Evolutionary conservation across 495 filamentous ascomycete genomes (phyloP).

Genomic region (Penicillium odoratum): DNA sequence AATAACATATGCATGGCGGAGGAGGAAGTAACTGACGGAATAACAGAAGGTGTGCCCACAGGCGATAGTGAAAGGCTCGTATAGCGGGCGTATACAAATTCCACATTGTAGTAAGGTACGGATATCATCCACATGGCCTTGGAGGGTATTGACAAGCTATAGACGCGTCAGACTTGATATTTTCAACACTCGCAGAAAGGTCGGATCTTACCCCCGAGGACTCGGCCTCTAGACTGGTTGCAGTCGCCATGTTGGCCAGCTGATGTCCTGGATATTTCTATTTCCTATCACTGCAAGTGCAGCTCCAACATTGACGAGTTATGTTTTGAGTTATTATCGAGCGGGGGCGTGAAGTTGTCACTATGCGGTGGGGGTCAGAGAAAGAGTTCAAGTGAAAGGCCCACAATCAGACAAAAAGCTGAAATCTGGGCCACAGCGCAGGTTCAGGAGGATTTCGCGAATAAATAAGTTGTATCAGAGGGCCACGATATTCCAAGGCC

Average conservation of each 20-base stretch:
- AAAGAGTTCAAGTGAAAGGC: conserved; percentile 19
- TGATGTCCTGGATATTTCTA: neutral
- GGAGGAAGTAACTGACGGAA: conserved; percentile 43
- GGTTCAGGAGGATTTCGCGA: neutral
- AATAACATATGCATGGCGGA: conserved; percentile 3
- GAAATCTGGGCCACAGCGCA: neutral
- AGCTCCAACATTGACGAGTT: conserved; percentile 10
- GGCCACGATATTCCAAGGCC: conserved; percentile 3
- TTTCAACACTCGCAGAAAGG: neutral
- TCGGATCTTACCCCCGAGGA: conserved; percentile 33
- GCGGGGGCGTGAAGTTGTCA: conserved; percentile 19
- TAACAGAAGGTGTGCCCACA: conserved; percentile 80
- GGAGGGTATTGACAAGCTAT: conserved; percentile 49
- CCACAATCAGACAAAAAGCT: conserved; percentile 1
- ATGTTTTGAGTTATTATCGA: conserved; percentile 12
- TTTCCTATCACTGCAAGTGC: neutral
- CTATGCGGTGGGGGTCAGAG: conserved; percentile 23
- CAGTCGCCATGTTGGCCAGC: conserved; percentile 19
- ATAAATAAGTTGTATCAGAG: neutral
- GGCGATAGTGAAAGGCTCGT: conserved; percentile 69
- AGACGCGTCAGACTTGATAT: conserved; percentile 16
- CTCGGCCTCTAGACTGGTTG: conserved; percentile 19
- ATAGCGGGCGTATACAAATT: conserved; percentile 67
- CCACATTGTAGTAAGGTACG: conserved; percentile 59
- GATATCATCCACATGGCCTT: conserved; percentile 52